Evolutionary conservation across 305 asterid genomes (phyloP).

Genomic region (Fraxinus sp.): DNA sequence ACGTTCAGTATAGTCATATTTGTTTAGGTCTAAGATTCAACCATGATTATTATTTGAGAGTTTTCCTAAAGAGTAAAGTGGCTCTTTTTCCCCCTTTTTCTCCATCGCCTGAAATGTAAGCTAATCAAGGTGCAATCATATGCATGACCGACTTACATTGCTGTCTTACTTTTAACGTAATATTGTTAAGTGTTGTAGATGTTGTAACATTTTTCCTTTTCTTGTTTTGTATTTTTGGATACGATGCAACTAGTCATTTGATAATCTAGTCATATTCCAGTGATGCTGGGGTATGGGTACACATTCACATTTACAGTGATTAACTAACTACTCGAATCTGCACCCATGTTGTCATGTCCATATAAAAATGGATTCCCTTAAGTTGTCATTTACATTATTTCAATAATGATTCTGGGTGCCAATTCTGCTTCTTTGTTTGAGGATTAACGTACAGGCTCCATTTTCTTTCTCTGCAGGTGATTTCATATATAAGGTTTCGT

Average conservation of each 20-base stretch:
- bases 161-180: background rate
- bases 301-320: slow-evolving; percentile 15
- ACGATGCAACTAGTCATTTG: background rate
- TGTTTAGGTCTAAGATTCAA: background rate
- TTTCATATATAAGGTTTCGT: slow-evolving; percentile 82
- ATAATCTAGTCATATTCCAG: slow-evolving; percentile 1
- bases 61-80: background rate
- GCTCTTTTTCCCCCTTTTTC: background rate
- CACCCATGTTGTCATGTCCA: background rate
- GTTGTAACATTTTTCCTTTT: background rate
- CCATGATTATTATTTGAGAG: background rate
- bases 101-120: background rate
- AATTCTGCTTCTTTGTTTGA: background rate
- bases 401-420: background rate
- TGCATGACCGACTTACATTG: background rate
- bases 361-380: background rate
- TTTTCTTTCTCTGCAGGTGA: slow-evolving; percentile 65
- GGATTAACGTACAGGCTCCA: slow-evolving; percentile 1
- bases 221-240: background rate
- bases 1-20: background rate
- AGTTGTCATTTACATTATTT: background rate
- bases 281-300: slow-evolving; percentile 17
- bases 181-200: background rate
- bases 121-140: background rate
- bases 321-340: background rate